phyloP scores from a whole-genome alignment of 2,329 filamentous ascomycete species.

The Geosmithia morbida region DNA sequence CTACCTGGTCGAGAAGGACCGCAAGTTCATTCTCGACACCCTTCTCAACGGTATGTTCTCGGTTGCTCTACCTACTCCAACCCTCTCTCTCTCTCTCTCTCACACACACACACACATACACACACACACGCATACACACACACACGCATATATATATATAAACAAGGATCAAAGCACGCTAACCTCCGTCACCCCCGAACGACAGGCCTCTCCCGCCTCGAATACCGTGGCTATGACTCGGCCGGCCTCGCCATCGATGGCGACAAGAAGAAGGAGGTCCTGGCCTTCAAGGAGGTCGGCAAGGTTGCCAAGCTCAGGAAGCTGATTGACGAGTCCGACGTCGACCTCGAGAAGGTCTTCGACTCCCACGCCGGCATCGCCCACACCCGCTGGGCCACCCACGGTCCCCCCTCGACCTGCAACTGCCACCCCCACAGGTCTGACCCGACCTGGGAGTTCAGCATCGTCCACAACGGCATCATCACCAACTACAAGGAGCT shows the following conservation, averaged over 20 bases:
- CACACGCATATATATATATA: no score
- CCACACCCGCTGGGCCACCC: conserved; percentile 97
- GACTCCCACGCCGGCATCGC: conserved; percentile 98
- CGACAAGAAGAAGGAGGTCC: conserved; percentile 96
- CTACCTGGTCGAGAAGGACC: conserved; percentile 97
- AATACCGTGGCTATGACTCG: conserved; percentile 98
- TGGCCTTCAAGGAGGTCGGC: conserved; percentile 97
- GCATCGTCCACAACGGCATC: conserved; percentile 98
- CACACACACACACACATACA: no score
- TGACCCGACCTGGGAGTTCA: conserved; percentile 89
- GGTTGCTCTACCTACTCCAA: conserved; percentile 5
- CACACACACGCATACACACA: no score
- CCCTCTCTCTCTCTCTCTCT: no score
- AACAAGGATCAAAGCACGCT: no score
- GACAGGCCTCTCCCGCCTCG: conserved; percentile 78
- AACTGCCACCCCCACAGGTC: conserved; percentile 99
- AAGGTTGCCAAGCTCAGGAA: conserved; percentile 95
- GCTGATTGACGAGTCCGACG: conserved; percentile 71
- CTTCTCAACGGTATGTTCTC: conserved; percentile 73
- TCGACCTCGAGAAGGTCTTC: conserved; percentile 84
- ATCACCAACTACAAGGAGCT: conserved; percentile 99
- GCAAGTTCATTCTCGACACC: conserved; percentile 90
- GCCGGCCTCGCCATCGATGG: conserved; percentile 92
- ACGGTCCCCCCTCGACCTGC: conserved; percentile 79
- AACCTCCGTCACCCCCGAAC: conserved; percentile 4